Percentiles rank a stretch among this genome's conserved stretches.
Evolutionary conservation across 2,329 filamentous ascomycete species (phyloP).

Genomic region (Leptodontidium sp.): DNA sequence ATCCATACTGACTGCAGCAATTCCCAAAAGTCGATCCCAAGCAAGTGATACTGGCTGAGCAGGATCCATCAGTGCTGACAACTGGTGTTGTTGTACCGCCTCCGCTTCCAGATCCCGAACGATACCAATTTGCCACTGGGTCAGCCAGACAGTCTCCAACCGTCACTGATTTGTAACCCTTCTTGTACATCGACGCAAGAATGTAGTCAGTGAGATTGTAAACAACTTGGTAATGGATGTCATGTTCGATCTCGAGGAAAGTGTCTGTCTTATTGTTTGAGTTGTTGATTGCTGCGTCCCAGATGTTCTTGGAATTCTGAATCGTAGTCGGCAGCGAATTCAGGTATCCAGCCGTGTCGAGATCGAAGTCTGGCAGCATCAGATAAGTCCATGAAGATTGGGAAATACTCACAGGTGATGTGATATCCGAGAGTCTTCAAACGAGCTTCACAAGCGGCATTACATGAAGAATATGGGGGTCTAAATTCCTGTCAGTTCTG

Average conservation of each 20-base stretch:
- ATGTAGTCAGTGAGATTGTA: slow-evolving; percentile 49
- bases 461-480: slow-evolving; percentile 57
- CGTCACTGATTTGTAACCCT: slow-evolving; percentile 52
- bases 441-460: slow-evolving; percentile 48
- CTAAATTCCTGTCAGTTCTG: slow-evolving; percentile 29
- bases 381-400: not conserved
- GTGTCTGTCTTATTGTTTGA: slow-evolving; percentile 34
- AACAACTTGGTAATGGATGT: slow-evolving; percentile 50
- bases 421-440: slow-evolving; percentile 55
- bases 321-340: slow-evolving; percentile 53
- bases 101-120: slow-evolving; percentile 22
- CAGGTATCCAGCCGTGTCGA: slow-evolving; percentile 60
- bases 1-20: slow-evolving; percentile 47
- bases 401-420: slow-evolving; percentile 47
- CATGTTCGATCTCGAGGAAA: slow-evolving; percentile 60
- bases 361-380: slow-evolving; percentile 48
- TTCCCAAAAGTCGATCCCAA: slow-evolving; percentile 37
- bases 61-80: slow-evolving; percentile 34
- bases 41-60: slow-evolving; percentile 40
- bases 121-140: slow-evolving; percentile 54
- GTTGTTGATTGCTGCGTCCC: slow-evolving; percentile 37
- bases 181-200: slow-evolving; percentile 46
- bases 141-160: slow-evolving; percentile 58
- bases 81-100: slow-evolving; percentile 1
- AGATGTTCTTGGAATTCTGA: slow-evolving; percentile 56